These are phyloP conservation scores for Penicillium capsulatum DNA, from an alignment of 2,329 filamentous ascomycete species.

Conservation along the genomic window DNA sequence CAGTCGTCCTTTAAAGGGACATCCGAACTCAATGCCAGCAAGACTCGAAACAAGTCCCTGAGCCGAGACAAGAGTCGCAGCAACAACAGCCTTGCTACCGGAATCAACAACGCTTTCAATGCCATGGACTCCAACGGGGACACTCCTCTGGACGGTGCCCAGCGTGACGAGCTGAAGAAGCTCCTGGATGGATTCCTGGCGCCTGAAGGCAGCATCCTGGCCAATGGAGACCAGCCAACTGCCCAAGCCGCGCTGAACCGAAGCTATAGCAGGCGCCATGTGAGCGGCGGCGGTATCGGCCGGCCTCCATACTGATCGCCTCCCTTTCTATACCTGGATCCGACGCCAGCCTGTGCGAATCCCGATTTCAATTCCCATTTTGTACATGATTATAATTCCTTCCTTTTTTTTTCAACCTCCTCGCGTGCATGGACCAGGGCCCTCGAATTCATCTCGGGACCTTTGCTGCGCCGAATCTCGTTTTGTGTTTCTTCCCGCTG, in stretches of 20 bases:
- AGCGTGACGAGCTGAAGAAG: slow-evolving; percentile 34
- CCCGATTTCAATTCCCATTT: slow-evolving; percentile 5
- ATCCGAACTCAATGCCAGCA: slow-evolving; percentile 7
- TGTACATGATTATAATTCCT: slow-evolving; percentile 20
- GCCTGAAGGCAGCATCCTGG: slow-evolving; percentile 18
- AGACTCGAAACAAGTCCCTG: slow-evolving; percentile 25
- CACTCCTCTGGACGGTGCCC: slow-evolving; percentile 15
- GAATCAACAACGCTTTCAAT: slow-evolving; percentile 13
- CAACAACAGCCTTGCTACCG: slow-evolving; percentile 27
- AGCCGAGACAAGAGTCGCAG: slow-evolving; percentile 35
- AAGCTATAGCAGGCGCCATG: slow-evolving; percentile 20
- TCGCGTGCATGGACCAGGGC: slow-evolving; percentile 1
- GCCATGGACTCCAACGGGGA: slow-evolving; percentile 13
- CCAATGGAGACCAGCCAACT: slow-evolving; percentile 17
- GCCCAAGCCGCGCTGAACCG: slow-evolving; percentile 9
- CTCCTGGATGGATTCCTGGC: slow-evolving; percentile 37
- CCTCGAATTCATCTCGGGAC: no score
- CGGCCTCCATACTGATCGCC: slow-evolving; percentile 33
- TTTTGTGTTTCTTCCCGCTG: slow-evolving; percentile 7
- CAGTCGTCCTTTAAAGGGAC: slow-evolving; percentile 24
- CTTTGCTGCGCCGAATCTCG: neutral
- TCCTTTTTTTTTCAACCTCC: slow-evolving; percentile 1
- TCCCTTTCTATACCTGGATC: slow-evolving; percentile 14
- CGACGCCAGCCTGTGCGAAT: slow-evolving; percentile 2
- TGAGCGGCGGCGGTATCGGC: slow-evolving; percentile 29